Evolutionary conservation across 1,284 basidiomycete species (phyloP).

Genomic region (Exobasidium rhododendri): DNA sequence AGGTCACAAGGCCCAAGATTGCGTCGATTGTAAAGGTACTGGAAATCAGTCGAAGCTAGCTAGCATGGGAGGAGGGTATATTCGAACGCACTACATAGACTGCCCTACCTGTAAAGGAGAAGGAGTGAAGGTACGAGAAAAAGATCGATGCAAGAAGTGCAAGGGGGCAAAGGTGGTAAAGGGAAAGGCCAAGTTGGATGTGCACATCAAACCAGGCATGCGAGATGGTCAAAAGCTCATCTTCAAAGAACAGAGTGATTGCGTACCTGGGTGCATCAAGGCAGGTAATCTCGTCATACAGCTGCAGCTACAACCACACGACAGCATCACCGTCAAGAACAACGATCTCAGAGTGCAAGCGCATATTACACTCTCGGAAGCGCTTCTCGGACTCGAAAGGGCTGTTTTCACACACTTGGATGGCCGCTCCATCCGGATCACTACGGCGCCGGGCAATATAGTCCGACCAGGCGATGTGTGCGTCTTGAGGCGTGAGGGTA

Average conservation of each 20-base stretch:
- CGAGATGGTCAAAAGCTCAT: slow-evolving; percentile 78
- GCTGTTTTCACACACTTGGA: slow-evolving; percentile 51
- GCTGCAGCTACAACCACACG: slow-evolving; percentile 67
- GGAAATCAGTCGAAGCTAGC: slow-evolving; percentile 66
- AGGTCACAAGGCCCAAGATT: slow-evolving; percentile 74
- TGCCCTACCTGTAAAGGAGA: slow-evolving; percentile 77
- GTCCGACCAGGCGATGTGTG: slow-evolving; percentile 44
- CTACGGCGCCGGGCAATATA: slow-evolving; percentile 24
- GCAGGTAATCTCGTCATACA: slow-evolving; percentile 69
- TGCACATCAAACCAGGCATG: slow-evolving; percentile 79
- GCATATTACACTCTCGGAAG: slow-evolving; percentile 37
- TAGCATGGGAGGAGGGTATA: slow-evolving; percentile 47
- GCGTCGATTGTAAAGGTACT: slow-evolving; percentile 77
- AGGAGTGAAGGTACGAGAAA: slow-evolving; percentile 78
- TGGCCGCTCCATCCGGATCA: slow-evolving; percentile 40
- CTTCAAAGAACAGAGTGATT: slow-evolving; percentile 82
- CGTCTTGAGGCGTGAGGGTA: slow-evolving; percentile 43
- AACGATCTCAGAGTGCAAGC: slow-evolving; percentile 73
- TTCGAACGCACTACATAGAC: slow-evolving; percentile 59
- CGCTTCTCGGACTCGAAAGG: slow-evolving; percentile 45
- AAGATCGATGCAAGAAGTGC: slow-evolving; percentile 94
- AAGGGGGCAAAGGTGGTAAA: slow-evolving; percentile 79
- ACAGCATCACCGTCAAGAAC: slow-evolving; percentile 75
- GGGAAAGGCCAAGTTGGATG: slow-evolving; percentile 68
- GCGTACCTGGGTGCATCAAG: slow-evolving; percentile 58